Evolutionary conservation across 257 asterid genomes (phyloP).

Genomic region (Penstemon eatonii): DNA sequence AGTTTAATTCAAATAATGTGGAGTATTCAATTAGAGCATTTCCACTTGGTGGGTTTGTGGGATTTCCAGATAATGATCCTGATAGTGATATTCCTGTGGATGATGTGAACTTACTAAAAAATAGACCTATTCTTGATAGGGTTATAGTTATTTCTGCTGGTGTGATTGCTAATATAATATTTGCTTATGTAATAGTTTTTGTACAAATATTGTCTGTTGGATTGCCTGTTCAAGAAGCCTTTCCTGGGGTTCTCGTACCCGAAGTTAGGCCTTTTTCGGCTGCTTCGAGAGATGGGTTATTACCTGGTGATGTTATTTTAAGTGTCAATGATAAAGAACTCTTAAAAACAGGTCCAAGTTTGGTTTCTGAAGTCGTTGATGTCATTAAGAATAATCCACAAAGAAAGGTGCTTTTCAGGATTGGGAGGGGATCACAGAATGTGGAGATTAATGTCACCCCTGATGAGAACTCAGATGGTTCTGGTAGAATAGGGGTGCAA

Average conservation of each 20-base stretch:
- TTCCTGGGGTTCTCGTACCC: constrained; percentile 94
- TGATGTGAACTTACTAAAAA: constrained; percentile 78
- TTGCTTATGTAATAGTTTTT: constrained; percentile 75
- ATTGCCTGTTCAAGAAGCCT: constrained; percentile 95
- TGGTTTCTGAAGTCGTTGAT: constrained; percentile 84
- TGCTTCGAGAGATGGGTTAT: constrained; percentile 77
- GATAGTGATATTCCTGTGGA: constrained; percentile 89
- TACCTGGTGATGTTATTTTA: constrained; percentile 86
- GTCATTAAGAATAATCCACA: constrained; percentile 62
- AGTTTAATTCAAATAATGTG: constrained; percentile 71
- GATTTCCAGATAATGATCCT: constrained; percentile 97
- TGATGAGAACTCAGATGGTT: constrained; percentile 76
- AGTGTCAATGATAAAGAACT: constrained; percentile 65
- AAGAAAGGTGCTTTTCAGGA: constrained; percentile 53
- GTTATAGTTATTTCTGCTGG: constrained; percentile 93
- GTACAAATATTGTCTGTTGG: constrained; percentile 83
- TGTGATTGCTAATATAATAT: constrained; percentile 79
- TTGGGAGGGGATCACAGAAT: constrained; percentile 57
- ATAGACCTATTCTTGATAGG: constrained; percentile 83
- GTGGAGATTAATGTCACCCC: constrained; percentile 65
- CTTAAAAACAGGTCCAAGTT: constrained; percentile 54
- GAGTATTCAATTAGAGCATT: constrained; percentile 93
- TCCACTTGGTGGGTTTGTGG: constrained; percentile 98
- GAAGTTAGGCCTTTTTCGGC: constrained; percentile 93
- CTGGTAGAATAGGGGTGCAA: constrained; percentile 88